Conservation (phyloP, 768 basidiomycete genomes). For the Suillus americanus region DNA sequence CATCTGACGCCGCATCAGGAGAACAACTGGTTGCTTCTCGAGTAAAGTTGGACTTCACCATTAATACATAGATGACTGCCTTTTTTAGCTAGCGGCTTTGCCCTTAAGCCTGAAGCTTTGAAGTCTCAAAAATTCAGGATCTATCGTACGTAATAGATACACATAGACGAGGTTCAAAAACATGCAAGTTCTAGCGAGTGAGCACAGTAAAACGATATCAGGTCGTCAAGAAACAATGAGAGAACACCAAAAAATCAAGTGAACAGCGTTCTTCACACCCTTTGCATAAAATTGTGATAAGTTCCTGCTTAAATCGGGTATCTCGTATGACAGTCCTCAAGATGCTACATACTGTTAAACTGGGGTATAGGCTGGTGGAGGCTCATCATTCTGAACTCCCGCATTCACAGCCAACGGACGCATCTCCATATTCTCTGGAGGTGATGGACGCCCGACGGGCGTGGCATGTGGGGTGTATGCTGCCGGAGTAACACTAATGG, state of each 20-base stretch:
- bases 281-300: no score
- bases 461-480: background rate
- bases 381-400: conserved; percentile 15
- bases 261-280: background rate
- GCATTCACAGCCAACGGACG: conserved; percentile 14
- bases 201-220: background rate
- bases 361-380: conserved; percentile 30
- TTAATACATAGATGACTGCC: background rate
- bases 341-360: conserved; percentile 7
- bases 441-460: background rate
- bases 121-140: background rate
- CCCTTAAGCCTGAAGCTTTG: background rate
- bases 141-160: background rate
- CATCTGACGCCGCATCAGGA: no score
- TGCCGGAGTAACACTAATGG: conserved; percentile 1
- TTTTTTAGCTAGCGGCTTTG: background rate
- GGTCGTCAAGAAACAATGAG: background rate
- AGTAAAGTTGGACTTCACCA: no score
- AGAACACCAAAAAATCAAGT: background rate
- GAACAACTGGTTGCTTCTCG: no score
- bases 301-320: background rate
- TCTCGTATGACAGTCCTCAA: background rate
- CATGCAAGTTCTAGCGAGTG: background rate
- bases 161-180: background rate
- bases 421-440: conserved; percentile 5